phyloP scores from a whole-genome alignment of 2,329 filamentous ascomycete species.

The Madurella mycetomatis region DNA sequence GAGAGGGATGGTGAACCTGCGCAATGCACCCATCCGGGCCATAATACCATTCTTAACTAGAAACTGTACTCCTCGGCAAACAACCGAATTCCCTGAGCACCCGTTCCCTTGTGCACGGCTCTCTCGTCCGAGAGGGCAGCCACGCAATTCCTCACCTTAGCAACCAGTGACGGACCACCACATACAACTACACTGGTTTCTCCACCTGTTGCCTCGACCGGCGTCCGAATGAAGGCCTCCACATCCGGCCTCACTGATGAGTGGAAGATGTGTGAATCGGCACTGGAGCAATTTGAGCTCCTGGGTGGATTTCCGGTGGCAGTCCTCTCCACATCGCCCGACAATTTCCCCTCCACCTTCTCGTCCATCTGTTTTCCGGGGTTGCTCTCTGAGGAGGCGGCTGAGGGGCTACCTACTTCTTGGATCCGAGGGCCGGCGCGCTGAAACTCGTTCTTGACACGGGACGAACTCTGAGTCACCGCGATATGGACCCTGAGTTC shows the following conservation, averaged over 20 bases:
- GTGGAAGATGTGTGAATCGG: conserved; percentile 41
- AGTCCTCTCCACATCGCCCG: conserved; percentile 29
- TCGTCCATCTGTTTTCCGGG: conserved; percentile 20
- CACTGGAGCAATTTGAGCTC: conserved; percentile 26
- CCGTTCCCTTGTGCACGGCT: conserved; percentile 60
- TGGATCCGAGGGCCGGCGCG: conserved; percentile 21
- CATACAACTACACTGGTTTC: conserved; percentile 60
- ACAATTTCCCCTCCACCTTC: conserved; percentile 18
- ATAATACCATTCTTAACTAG: not conserved
- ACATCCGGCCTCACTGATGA: conserved; percentile 48
- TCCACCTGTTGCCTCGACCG: conserved; percentile 55
- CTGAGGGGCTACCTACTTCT: conserved; percentile 17
- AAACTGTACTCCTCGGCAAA: conserved; percentile 54
- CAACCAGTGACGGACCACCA: conserved; percentile 52
- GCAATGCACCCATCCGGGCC: not conserved
- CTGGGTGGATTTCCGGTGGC: conserved; percentile 11
- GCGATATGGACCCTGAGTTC: conserved; percentile 51
- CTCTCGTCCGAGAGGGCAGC: conserved; percentile 55
- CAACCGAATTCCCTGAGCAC: conserved; percentile 57
- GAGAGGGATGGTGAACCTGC: not conserved
- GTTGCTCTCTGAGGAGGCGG: conserved; percentile 19
- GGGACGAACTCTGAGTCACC: conserved; percentile 39
- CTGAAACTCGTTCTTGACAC: conserved; percentile 17
- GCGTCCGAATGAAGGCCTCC: conserved; percentile 45
- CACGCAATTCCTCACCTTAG: conserved; percentile 51